Evolutionary conservation across 495 filamentous ascomycete species (phyloP), one percentile per base, ranked within the genome.

Genomic region (Xylona heveae): DNA sequence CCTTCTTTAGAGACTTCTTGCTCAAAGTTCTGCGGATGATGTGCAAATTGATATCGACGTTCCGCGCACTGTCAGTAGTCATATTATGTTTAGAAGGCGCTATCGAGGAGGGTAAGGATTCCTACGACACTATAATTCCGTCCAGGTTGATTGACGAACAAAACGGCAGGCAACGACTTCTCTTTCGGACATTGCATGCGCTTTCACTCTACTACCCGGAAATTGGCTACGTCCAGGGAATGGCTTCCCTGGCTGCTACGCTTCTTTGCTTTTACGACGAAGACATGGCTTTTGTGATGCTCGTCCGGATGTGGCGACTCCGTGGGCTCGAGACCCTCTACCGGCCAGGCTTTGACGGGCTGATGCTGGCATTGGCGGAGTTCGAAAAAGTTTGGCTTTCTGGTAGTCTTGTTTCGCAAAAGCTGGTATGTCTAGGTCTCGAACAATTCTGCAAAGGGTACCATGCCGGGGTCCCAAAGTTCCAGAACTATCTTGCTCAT

Each of bases 1-100:
- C 62, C 63, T 10, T 79, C n/a, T 73, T 50, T 60, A 77, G 41
- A 64, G 72, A 33, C 65, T 80, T 19, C 68, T 81, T 34, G 59
- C 73, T 6, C 51, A 71, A 27, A 66, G 67, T 22, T 91, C 76
- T 4, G 71, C 82, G 0, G 88, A 99, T 45, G 88, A 99, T 46
- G 74, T 85, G 5, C 88, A 99, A 47, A 99, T 99, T 40, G 88
- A 99, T 50, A 70, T 93, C 17, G 88, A 99, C 45, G 85, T 99
- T 24, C 88, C 88, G 0, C 70, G 88, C 29, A 99, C 88, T 5
- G 91, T 99, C 47, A 84, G 70, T 45, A 74, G 77, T 39, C 88
- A 99, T 51, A 85, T 99, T 45, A 93, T 99, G 90, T 99, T 99
- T 46, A 71, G 88, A 15, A 65, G 71, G 34, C 63, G 90, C 19